Evolutionary conservation across 768 basidiomycete species (phyloP).

Genomic region (Macrolepiota fuliginosa): DNA sequence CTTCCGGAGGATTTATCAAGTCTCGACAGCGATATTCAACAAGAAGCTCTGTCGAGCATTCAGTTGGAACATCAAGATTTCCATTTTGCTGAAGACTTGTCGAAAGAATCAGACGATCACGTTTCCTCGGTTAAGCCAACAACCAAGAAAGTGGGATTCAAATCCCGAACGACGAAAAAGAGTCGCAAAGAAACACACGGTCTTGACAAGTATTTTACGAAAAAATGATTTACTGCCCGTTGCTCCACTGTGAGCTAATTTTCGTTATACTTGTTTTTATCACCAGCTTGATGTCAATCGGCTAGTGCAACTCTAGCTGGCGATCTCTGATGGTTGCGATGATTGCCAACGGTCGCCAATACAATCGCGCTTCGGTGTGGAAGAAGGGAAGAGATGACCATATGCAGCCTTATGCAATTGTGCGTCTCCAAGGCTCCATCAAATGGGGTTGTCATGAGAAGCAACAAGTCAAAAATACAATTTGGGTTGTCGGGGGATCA

Average conservation of each 20-base stretch:
- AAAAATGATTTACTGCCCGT: slow-evolving; percentile 22
- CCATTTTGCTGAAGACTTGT: slow-evolving; percentile 82
- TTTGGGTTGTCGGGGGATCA: background rate
- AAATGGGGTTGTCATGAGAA: slow-evolving; percentile 5
- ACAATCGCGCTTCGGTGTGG: background rate
- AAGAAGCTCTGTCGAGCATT: slow-evolving; percentile 37
- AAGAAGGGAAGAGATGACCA: background rate
- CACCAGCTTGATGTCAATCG: background rate
- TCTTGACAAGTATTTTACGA: slow-evolving; percentile 38
- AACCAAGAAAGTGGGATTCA: slow-evolving; percentile 14
- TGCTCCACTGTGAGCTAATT: background rate
- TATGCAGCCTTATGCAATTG: background rate
- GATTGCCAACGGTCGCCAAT: background rate
- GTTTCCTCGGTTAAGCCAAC: slow-evolving; percentile 15
- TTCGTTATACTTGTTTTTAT: background rate
- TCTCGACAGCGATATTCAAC: slow-evolving; percentile 28
- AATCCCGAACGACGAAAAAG: slow-evolving; percentile 21
- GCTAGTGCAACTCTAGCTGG: background rate
- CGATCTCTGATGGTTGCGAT: slow-evolving; percentile 2
- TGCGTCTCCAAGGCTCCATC: slow-evolving; percentile 6
- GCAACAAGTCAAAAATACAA: background rate
- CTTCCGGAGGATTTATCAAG: slow-evolving; percentile 22
- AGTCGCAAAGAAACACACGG: slow-evolving; percentile 30
- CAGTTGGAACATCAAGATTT: slow-evolving; percentile 83
- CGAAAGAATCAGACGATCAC: slow-evolving; percentile 35